Evolutionary conservation across 2,329 filamentous ascomycete genomes (phyloP).

Genomic region (Endocalyx cinctus): DNA sequence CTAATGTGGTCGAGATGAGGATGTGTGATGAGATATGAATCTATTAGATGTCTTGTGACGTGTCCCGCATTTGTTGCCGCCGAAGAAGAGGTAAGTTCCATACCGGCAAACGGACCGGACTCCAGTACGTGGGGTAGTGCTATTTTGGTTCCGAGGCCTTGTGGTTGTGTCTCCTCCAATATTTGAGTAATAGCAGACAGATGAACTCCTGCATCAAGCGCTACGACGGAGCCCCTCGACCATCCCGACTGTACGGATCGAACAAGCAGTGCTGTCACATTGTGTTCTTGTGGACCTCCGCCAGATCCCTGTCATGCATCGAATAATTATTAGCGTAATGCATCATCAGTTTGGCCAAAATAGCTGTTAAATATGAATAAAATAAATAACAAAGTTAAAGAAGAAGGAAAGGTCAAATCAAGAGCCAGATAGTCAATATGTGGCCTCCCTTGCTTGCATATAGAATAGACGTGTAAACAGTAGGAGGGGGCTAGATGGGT

Average conservation of each 20-base stretch:
- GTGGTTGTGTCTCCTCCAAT: conserved; percentile 53
- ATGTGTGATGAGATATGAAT: conserved; percentile 89
- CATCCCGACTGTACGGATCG: conserved; percentile 75
- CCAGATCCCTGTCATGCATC: conserved; percentile 88
- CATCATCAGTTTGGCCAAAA: too few species aligned
- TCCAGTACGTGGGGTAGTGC: conserved; percentile 51
- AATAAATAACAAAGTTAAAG: too few species aligned
- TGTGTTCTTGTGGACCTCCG: conserved; percentile 85
- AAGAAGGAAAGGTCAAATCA: too few species aligned
- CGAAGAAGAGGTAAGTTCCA: conserved; percentile 63
- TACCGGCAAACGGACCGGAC: conserved; percentile 73
- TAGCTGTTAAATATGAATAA: too few species aligned
- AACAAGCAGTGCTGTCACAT: conserved; percentile 84
- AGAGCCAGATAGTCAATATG: too few species aligned
- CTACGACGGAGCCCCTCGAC: conserved; percentile 76
- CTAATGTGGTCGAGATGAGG: conserved; percentile 95
- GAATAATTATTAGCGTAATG: too few species aligned
- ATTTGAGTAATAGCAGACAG: conserved; percentile 80
- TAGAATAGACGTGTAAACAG: too few species aligned
- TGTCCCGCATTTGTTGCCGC: conserved; percentile 75
- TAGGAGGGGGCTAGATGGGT: too few species aligned
- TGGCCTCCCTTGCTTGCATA: too few species aligned
- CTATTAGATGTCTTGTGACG: conserved; percentile 73
- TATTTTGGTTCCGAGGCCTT: conserved; percentile 30
- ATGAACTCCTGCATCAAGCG: conserved; percentile 92